Evolutionary conservation across 257 asterid species (phyloP), one percentile per base, ranked within the genome.

Genomic region (Petunia secreta): DNA sequence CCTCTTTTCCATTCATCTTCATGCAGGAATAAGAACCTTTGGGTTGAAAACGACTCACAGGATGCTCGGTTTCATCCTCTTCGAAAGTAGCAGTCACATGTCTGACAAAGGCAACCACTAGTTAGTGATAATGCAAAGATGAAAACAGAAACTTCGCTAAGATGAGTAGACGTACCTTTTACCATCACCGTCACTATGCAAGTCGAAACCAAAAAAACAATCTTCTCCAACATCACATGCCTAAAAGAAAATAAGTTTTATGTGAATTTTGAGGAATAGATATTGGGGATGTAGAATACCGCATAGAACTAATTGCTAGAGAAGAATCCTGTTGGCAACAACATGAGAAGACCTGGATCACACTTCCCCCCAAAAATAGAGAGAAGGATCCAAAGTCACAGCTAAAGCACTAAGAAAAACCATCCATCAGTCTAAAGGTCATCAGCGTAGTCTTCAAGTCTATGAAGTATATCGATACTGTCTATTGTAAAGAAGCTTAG

Each of bases 1-100:
- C 98, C 86, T 94, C 98, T 83, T 93, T 93, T 37, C 98, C 98
- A 8, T 94, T 94, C 98, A 94, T 94, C 85, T 25, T 25, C 25
- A 25, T 25, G 25, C 25, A 25, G 25, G 25, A 25, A 25, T 25
- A 25, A 25, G 25, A 89, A 58, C 82, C 88, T 82, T 88, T 91
- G 43, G 94, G 92, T 39, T 91, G 85, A 75, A 79, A 85, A 75
- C 89, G 90, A 6, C 75, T 88, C 67, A 89, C 86, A 36, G 97
- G 90, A 62, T 96, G 97, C 68, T 94, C 91, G 25, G 25, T 25
- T 25, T 25, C 25, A 25, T 25, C 25, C 25, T 25, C 25, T 25
- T 25, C 25, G 25, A 25, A 25, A 25, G 25, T 25, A 25, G 25
- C 25, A 25, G 25, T 25, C 25, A 25, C 25, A 25, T 25, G 25